These are phyloP conservation scores for Penicillium silybi DNA, from an alignment of 495 filamentous ascomycete species.

Conservation along the genomic window DNA sequence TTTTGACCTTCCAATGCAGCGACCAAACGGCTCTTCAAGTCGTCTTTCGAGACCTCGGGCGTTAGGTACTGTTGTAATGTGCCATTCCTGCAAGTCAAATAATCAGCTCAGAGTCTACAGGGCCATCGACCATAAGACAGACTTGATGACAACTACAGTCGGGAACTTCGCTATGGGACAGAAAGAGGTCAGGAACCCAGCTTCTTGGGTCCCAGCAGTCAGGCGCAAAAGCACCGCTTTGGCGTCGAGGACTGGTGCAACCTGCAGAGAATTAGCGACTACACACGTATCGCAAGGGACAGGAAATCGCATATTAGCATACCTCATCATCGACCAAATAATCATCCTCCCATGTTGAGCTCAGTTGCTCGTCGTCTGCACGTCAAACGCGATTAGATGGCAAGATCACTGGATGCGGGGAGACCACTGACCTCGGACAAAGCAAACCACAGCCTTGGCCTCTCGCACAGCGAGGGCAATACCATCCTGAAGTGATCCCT, in stretches of 20 bases:
- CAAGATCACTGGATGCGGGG: conserved; percentile 39
- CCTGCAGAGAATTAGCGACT: conserved; percentile 22
- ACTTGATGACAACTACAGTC: conserved; percentile 73
- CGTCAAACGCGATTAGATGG: conserved; percentile 12
- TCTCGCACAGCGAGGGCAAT: conserved; percentile 69
- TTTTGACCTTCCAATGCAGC: conserved; percentile 29
- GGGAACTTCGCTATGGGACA: conserved; percentile 72
- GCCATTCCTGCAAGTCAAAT: conserved; percentile 44
- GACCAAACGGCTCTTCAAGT: conserved; percentile 50
- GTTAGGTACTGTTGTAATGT: conserved; percentile 63
- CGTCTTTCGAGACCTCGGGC: conserved; percentile 53
- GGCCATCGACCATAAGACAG: conserved; percentile 18
- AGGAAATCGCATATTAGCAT: not conserved
- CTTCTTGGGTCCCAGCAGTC: conserved; percentile 67
- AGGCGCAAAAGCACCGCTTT: conserved; percentile 67
- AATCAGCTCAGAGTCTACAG: not conserved
- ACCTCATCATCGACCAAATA: conserved; percentile 63
- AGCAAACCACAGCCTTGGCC: conserved; percentile 62
- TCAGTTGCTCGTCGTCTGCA: conserved; percentile 62
- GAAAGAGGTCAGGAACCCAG: conserved; percentile 72
- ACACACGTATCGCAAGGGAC: not conserved
- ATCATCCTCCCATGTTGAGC: conserved; percentile 69
- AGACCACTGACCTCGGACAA: conserved; percentile 57
- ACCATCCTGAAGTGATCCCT: conserved; percentile 73
- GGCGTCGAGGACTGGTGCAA: conserved; percentile 46